Base-by-base conservation (phyloP, 208 protist species). In the Wallacemonas sp. region DNA sequence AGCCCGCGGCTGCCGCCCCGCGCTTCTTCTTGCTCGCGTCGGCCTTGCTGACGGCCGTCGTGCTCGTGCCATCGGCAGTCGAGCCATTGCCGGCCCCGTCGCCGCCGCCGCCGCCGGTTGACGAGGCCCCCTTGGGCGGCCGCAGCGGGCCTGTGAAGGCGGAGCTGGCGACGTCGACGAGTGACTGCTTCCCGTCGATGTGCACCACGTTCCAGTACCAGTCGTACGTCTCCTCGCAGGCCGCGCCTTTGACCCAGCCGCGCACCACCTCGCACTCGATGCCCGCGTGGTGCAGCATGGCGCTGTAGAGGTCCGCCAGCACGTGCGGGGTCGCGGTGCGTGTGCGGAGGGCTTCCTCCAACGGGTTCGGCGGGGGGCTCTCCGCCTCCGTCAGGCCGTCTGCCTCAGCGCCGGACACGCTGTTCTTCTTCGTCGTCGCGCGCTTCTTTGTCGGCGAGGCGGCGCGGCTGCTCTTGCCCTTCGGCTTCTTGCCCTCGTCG, bases 121-220 rank as follows among this genome's bases (percentile, higher is more conserved):
- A 25, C 14, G 11, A 5, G 4, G n/a, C 3, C 26, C 5, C 28
- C 55, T 62, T 57, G 18, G 49, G 33, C 26, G 7, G 26, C 3
- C 81, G 82, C 20, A 84, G 65, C 28, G 72, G 54, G n/a, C 76
- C 80, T 23, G 46, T 65, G 26, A 72, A 84, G 23, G 74, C 29
- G 11, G 86, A 85, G 10, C 70, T 65, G 0, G 84, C 77, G 5
- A 84, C 79, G 45, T 91, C 86, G 18, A 91, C 82, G 3, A 94
- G 70, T 62, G 89, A 90, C 22, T 52, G 55, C n/a, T 50, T 42
- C 1, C 74, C 72, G 11, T 80, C 73, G 16, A 91, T 67, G 3
- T 44, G 26, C 38, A 95, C 84, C 11, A 79, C 52, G 48, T 95
- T 95, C 89, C 89, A 95, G 25, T 61, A 57, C 89, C 89, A 95